Conservation (phyloP, 257 asterid species). For the Asclepias syriaca region DNA sequence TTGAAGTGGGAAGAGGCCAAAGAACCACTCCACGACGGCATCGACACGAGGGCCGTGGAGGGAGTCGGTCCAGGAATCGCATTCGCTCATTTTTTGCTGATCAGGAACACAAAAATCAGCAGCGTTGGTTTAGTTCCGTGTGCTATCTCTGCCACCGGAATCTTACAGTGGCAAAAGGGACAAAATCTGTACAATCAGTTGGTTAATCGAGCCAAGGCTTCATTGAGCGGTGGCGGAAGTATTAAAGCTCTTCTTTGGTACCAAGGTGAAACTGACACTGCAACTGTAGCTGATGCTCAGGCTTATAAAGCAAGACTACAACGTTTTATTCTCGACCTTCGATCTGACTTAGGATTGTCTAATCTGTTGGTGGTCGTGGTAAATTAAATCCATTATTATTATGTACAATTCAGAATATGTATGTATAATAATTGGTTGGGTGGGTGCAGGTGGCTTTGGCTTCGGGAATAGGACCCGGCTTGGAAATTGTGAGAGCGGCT, state of each 20-base stretch:
- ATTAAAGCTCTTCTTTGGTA: conserved; percentile 30
- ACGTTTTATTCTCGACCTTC: too few relatives aligned
- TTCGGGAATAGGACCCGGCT: conserved; percentile 28
- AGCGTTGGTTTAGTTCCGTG: conserved; percentile 68
- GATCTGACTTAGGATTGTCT: too few relatives aligned
- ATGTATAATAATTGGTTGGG: too few relatives aligned
- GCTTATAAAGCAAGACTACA: too few relatives aligned
- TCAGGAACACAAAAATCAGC: conserved; percentile 26
- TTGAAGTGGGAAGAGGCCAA: conserved; percentile 56
- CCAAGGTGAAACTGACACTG: too few relatives aligned
- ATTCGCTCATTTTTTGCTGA: conserved; percentile 30
- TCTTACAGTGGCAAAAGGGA: conserved; percentile 58
- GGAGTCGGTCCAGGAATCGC: conserved; percentile 79
- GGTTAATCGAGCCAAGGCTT: conserved; percentile 40
- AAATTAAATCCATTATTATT: not conserved
- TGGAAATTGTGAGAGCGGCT: conserved; percentile 40
- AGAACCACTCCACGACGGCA: conserved; percentile 66
- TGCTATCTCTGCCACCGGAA: conserved; percentile 61
- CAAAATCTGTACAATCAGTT: conserved; percentile 36
- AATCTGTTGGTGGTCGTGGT: too few relatives aligned
- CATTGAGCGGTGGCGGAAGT: conserved; percentile 31
- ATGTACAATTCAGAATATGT: too few relatives aligned
- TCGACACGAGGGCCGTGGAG: conserved; percentile 40
- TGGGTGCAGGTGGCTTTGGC: conserved; percentile 48
- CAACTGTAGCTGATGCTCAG: too few relatives aligned